A percentile compares a stretch with the other conserved stretches of the same genome.
These are phyloP conservation scores for Tylopilus subfusipes DNA, from an alignment of 768 basidiomycete species.

Conservation along the genomic window DNA sequence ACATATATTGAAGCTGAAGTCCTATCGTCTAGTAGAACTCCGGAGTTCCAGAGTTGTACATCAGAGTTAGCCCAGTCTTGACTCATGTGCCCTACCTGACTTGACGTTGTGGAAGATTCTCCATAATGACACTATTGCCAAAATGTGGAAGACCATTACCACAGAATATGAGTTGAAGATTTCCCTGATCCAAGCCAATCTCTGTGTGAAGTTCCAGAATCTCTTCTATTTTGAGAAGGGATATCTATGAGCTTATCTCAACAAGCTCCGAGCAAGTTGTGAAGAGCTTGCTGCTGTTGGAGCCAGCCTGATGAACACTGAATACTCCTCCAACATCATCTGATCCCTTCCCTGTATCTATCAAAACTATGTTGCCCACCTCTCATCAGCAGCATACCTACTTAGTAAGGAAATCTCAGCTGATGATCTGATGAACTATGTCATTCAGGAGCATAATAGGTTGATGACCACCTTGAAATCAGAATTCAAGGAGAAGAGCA, in stretches of 20 bases:
- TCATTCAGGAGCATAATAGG: neutral
- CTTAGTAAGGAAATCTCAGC: neutral
- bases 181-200: neutral
- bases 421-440: neutral
- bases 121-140: neutral
- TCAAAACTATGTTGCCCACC: neutral
- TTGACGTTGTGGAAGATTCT: neutral
- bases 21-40: too few species aligned
- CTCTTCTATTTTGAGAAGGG: neutral
- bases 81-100: neutral
- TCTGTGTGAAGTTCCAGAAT: neutral
- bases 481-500: neutral
- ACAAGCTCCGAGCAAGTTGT: neutral
- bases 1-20: too few species aligned
- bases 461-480: neutral
- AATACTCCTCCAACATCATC: neutral
- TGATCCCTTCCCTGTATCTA: neutral
- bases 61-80: too few species aligned
- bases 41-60: too few species aligned
- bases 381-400: neutral
- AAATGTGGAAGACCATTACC: neutral
- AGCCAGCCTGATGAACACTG: neutral
- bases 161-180: neutral
- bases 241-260: neutral
- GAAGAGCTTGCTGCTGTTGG: slow-evolving; percentile 1